These are phyloP conservation scores for Eucalyptus caleyi DNA, from an alignment of 345 rosid genomes.

Conservation along the genomic window DNA sequence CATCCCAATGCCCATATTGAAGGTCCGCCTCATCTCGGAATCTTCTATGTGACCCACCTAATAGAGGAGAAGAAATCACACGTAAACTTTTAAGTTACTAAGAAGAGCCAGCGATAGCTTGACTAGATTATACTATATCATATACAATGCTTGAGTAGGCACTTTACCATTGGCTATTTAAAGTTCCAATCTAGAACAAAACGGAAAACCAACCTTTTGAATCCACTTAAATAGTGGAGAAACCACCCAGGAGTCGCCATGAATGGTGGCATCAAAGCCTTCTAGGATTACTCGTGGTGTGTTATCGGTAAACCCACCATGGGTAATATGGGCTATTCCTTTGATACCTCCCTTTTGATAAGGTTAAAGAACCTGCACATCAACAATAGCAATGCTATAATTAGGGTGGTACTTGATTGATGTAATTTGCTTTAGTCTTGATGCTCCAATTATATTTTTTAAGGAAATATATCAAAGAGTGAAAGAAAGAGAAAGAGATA, in stretches of 20 bases:
- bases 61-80: background rate
- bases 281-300: constrained; percentile 76
- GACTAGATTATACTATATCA: background rate
- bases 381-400: background rate
- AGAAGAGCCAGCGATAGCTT: background rate
- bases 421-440: background rate
- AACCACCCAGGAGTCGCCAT: constrained; percentile 58
- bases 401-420: background rate
- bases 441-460: background rate
- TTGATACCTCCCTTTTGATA: constrained; percentile 78
- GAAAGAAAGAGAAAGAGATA: background rate
- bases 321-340: constrained; percentile 89
- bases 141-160: background rate
- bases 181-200: background rate
- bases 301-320: constrained; percentile 92
- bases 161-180: background rate
- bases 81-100: background rate
- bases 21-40: constrained; percentile 74
- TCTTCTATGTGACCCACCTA: constrained; percentile 78
- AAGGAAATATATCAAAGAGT: background rate
- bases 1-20: constrained; percentile 92
- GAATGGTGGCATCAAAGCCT: constrained; percentile 57
- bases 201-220: constrained; percentile 44
- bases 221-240: constrained; percentile 80
- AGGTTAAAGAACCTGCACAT: constrained; percentile 57